Base-by-base conservation (phyloP, 306 rosid species). In the Gillenia trifoliata region DNA sequence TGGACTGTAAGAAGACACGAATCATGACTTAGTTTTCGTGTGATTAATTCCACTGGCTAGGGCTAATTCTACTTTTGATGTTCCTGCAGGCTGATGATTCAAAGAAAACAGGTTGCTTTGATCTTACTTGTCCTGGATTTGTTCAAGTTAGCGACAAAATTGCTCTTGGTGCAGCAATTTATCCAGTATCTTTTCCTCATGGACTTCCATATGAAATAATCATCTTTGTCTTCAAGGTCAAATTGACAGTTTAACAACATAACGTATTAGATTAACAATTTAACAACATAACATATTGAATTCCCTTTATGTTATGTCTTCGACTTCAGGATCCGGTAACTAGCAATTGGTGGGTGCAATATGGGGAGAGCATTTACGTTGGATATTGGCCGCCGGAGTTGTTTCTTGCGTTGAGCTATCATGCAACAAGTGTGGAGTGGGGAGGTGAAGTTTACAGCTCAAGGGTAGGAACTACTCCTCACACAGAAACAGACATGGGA, bases 381-480 rank as follows among this genome's bases (percentile, higher is more conserved):
- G 90, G 93, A 6, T 91, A 91, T 71, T 91, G 93, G 93, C 97
- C 92, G 8, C 22, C 71, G 1, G 89, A 85, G 70, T 56, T 91
- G 62, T 87, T 91, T 50, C 0, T 17, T 1, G 55, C 60, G 3
- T 49, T 89, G 45, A 20, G 64, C 9, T 64, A 67, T 20, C 70
- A 82, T 11, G 97, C 93, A 8, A 81, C 76, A 25, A 74, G 87
- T 5, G 93, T 87, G 63, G 88, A 89, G 16, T 89, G 97, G 97
- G 90, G 90, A 61, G 94, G 97, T 43, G 93, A 91, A 82, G 97
- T 91, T 23, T 84, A 87, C 47, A 89, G 97, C 75, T 4, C 84
- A 40, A 79, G 26, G 0, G 64, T 83, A 33, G 81, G 81, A 12
- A 78, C 71, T 0, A 63, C 59, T 63, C 94, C 94, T 40, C 97